Conservation (phyloP, 495 filamentous ascomycete species). For the Rhypophila decipiens region DNA sequence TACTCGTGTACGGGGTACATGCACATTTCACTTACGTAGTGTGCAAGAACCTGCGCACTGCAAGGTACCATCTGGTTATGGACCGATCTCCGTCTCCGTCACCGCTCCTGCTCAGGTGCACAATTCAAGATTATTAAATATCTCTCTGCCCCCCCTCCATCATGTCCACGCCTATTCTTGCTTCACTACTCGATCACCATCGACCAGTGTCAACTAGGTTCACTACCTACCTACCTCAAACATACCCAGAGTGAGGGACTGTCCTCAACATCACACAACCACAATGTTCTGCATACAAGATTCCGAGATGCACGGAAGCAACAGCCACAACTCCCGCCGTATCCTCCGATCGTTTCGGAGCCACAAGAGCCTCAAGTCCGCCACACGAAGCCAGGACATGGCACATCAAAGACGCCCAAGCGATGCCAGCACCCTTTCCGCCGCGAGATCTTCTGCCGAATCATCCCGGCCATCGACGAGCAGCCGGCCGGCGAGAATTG, state of each 20-base stretch:
- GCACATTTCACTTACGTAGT: too few species aligned
- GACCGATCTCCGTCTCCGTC: constrained; percentile 6
- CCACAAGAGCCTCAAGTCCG: constrained; percentile 17
- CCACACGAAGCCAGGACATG: constrained; percentile 7
- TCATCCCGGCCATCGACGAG: constrained; percentile 20
- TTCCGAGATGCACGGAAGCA: neutral
- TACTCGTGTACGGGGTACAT: too few species aligned
- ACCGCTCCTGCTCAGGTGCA: neutral
- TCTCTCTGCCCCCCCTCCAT: constrained; percentile 3
- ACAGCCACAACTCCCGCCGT: constrained; percentile 13
- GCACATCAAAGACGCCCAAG: constrained; percentile 16
- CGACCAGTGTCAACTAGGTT: too few species aligned
- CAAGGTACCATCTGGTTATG: constrained; percentile 8
- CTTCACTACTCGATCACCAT: too few species aligned
- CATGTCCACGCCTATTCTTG: neutral
- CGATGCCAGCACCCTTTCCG: constrained; percentile 17
- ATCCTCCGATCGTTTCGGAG: constrained; percentile 29
- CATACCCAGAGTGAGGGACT: neutral
- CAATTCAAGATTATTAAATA: constrained; percentile 5
- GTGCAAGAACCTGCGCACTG: constrained; percentile 2
- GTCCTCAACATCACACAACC: neutral
- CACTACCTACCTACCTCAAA: too few species aligned
- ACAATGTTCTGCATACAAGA: constrained; percentile 21
- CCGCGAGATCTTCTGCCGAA: constrained; percentile 21
- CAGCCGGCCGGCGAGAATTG: constrained; percentile 18